phyloP scores from a whole-genome alignment of 495 filamentous ascomycete species.

The Lasiosphaeris hirsuta region DNA sequence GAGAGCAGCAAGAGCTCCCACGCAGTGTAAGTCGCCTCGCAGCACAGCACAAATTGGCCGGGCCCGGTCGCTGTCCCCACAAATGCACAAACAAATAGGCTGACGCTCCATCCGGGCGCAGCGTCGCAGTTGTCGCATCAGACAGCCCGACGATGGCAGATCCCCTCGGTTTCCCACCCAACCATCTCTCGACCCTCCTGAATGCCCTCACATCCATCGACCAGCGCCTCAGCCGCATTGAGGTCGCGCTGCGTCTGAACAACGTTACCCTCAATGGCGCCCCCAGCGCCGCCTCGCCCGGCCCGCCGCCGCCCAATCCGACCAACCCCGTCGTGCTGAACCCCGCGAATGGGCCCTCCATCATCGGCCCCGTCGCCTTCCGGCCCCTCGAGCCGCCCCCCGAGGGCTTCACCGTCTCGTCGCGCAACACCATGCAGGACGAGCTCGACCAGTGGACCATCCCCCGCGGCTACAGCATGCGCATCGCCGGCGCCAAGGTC shows the following conservation, averaged over 20 bases:
- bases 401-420: conserved; percentile 30
- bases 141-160: conserved; percentile 20
- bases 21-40: neutral
- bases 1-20: too few species aligned
- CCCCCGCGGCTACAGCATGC: conserved; percentile 39
- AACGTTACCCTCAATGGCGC: conserved; percentile 1
- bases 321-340: conserved; percentile 3
- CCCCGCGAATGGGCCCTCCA: conserved; percentile 8
- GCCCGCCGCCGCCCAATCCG: conserved; percentile 4
- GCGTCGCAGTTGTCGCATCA: neutral
- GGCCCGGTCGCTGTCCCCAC: neutral
- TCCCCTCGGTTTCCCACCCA: conserved; percentile 16
- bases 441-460: conserved; percentile 36
- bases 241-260: conserved; percentile 17
- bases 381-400: conserved; percentile 34
- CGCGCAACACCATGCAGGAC: conserved; percentile 33
- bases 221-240: conserved; percentile 34
- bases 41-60: too few species aligned
- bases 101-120: neutral
- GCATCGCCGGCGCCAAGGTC: conserved; percentile 37
- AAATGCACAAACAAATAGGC: neutral
- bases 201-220: conserved; percentile 34
- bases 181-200: conserved; percentile 25
- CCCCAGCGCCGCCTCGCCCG: neutral
- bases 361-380: conserved; percentile 16